These are phyloP conservation scores for Lomentospora prolificans DNA, from an alignment of 2,329 filamentous ascomycete species.

Conservation along the genomic window DNA sequence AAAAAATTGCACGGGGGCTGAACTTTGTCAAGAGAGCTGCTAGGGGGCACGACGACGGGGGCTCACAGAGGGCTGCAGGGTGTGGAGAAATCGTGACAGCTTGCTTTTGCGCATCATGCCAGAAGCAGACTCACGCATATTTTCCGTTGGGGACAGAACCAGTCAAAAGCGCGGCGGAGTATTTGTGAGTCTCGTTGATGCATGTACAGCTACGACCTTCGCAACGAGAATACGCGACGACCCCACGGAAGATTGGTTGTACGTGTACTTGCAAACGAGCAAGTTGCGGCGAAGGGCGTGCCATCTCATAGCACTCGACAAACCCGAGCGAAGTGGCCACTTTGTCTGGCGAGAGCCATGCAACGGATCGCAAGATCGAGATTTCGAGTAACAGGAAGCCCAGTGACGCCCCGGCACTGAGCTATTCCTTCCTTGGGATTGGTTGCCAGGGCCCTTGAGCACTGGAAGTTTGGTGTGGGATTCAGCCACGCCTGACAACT, in stretches of 20 bases:
- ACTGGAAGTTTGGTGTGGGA: neutral
- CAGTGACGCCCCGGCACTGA: neutral
- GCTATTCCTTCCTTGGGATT: neutral
- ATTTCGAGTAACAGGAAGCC: neutral
- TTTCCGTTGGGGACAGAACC: neutral
- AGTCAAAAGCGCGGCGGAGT: neutral
- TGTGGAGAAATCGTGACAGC: constrained; percentile 1
- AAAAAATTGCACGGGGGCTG: neutral
- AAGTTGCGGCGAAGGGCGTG: too few relatives aligned
- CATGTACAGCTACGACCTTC: neutral
- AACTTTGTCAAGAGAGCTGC: neutral
- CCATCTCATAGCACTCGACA: too few relatives aligned
- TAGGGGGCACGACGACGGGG: neutral
- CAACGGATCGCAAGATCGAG: neutral
- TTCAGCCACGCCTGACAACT: neutral
- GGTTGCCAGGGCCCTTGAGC: neutral
- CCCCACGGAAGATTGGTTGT: neutral
- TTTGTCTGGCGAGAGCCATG: too few relatives aligned
- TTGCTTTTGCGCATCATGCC: constrained; percentile 1
- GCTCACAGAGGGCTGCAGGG: neutral
- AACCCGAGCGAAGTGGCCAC: too few relatives aligned
- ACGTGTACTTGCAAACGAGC: neutral
- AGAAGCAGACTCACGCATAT: constrained; percentile 1
- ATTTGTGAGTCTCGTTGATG: neutral
- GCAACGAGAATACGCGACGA: neutral